Percentiles rank a stretch among this genome's conserved stretches.
These are phyloP conservation scores for Rosa rugosa DNA, from an alignment of 306 rosid genomes.

Conservation along the genomic window DNA sequence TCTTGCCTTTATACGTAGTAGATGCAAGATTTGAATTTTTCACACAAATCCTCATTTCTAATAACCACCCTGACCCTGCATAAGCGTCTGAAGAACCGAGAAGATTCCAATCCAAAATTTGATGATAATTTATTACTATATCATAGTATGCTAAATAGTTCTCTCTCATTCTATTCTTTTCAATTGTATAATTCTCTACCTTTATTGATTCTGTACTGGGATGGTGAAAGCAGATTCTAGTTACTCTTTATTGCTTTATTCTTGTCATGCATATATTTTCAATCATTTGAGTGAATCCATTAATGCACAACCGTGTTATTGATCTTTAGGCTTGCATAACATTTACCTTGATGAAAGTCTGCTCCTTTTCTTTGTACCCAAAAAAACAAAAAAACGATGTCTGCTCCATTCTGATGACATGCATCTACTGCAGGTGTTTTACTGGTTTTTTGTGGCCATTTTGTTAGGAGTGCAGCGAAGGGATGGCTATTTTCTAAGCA, in stretches of 20 bases:
- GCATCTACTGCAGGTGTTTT: background rate
- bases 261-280: background rate
- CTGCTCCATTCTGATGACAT: background rate
- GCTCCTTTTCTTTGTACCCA: too few species aligned
- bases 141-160: background rate
- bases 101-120: background rate
- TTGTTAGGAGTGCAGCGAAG: too few species aligned
- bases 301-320: background rate
- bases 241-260: background rate
- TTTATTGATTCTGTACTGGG: too few species aligned
- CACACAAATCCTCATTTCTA: background rate
- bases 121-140: too few species aligned
- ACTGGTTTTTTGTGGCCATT: too few species aligned
- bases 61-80: background rate
- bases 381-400: too few species aligned
- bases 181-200: too few species aligned
- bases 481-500: too few species aligned
- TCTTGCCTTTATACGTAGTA: background rate
- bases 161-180: too few species aligned
- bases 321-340: too few species aligned
- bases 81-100: background rate
- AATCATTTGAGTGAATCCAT: background rate
- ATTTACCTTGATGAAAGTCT: background rate
- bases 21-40: background rate
- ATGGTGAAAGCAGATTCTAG: too few species aligned